These are phyloP conservation scores for Prunus yedoensis DNA, from an alignment of 331 rosid genomes.

Conservation along the genomic window DNA sequence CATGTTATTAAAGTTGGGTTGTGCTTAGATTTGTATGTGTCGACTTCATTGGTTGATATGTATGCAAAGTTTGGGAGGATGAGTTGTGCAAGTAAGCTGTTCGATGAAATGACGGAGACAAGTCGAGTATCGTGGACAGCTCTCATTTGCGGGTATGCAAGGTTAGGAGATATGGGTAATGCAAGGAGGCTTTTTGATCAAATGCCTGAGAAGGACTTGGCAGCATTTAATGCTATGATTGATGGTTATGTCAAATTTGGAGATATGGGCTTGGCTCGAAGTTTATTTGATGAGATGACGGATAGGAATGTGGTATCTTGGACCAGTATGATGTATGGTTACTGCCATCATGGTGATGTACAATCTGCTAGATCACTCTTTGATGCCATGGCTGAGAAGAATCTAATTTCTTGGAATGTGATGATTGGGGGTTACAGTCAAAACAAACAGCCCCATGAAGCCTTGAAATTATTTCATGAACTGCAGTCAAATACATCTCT, in stretches of 20 bases:
- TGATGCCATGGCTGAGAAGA: too few species aligned
- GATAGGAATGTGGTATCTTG: too few species aligned
- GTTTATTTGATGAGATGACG: too few species aligned
- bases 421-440: too few species aligned
- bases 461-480: too few species aligned
- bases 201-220: conserved; percentile 54
- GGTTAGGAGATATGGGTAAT: conserved; percentile 50
- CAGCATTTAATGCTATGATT: conserved; percentile 53
- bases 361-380: too few species aligned
- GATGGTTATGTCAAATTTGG: conserved; percentile 64
- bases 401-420: too few species aligned
- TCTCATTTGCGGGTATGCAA: conserved; percentile 58
- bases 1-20: conserved; percentile 48
- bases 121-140: conserved; percentile 65
- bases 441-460: too few species aligned
- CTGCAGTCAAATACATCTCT: too few species aligned
- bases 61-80: conserved; percentile 45
- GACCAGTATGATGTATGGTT: too few species aligned
- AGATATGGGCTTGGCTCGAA: conserved; percentile 18
- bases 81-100: conserved; percentile 46
- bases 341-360: too few species aligned
- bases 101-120: conserved; percentile 59
- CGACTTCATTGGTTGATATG: conserved; percentile 67
- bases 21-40: conserved; percentile 47
- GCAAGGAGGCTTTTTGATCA: conserved; percentile 52